Base-by-base conservation (phyloP, 1,284 basidiomycete genomes). In the Cryptococcus sp. region DNA sequence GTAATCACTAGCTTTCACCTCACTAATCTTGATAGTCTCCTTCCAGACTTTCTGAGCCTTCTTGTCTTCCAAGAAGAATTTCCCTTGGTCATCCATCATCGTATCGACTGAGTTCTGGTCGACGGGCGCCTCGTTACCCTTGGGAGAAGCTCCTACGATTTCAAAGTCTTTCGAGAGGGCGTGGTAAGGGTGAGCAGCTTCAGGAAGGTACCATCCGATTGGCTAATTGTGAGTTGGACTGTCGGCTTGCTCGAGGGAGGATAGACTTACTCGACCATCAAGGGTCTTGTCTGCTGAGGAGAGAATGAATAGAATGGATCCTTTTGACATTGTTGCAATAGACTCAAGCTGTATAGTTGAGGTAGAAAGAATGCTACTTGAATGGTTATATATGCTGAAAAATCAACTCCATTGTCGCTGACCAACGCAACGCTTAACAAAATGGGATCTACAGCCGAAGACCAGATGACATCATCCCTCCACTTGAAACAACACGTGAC, bases 101-200 rank as follows among this genome's bases (percentile, higher is more conserved):
- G 56, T 72, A 79, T 86, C 57, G 28, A 66, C 65, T 13, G 60
- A 64, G 31, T 34, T 55, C 41, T 64, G 40, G 70, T 89, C 87
- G 42, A 91, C 61, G 0, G 87, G 86, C 1, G 87, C 85, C 60
- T 85, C 83, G 21, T 86, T 80, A 0, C 87, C 87, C 7, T 72
- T 76, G 18, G 86, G 86, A 1, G 85, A 76, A 5, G 86, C 86
- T 63, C 86, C 85, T 55, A 85, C 85, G 64, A 91, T 82, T 21
- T 74, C 67, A 64, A 77, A 78, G 60, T 84, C 78, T 2, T 82
- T 77, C 11, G 78, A 72, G 46, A 91, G 78, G 51, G 81, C 72
- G 65, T 86, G 86, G 77, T 87, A 90, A 0, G 88, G 87, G 70
- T 91, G 87, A 1, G 87, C 87, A 11, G 85, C 85, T 70, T 88